These are phyloP conservation scores for Pythium rishiriense DNA, from an alignment of 352 stramenopile genomes.

Conservation along the genomic window DNA sequence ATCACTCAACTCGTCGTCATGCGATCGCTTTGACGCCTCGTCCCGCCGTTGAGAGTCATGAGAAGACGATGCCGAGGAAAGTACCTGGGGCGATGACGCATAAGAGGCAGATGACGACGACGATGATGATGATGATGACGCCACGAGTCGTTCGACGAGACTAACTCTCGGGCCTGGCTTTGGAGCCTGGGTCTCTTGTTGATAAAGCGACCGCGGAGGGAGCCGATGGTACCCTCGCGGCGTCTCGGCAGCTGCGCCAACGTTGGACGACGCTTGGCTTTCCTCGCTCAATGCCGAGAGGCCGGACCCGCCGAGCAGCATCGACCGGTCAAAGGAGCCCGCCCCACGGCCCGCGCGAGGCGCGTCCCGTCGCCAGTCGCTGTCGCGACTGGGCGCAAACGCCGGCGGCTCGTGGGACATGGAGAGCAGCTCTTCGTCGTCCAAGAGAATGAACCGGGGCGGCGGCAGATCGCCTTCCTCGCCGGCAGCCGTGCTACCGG, in stretches of 20 bases:
- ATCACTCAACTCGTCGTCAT: constrained; percentile 62
- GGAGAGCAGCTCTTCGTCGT: constrained; percentile 51
- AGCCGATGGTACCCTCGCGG: background rate
- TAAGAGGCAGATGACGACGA: constrained; percentile 25
- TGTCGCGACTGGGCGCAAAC: background rate
- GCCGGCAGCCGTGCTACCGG: constrained; percentile 21
- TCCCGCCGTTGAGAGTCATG: constrained; percentile 6
- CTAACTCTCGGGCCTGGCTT: constrained; percentile 8
- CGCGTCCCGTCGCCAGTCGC: background rate
- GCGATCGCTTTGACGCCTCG: constrained; percentile 5
- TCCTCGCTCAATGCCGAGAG: constrained; percentile 33
- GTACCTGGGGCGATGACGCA: constrained; percentile 9
- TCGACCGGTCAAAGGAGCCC: constrained; percentile 52
- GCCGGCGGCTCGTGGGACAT: constrained; percentile 18
- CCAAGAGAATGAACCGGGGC: constrained; percentile 64
- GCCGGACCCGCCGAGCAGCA: constrained; percentile 48
- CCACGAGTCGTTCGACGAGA: constrained; percentile 21
- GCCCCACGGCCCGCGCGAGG: background rate
- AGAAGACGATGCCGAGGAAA: constrained; percentile 20
- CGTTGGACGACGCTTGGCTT: background rate
- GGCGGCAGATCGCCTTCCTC: constrained; percentile 34
- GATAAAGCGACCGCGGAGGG: background rate
- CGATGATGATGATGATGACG: constrained; percentile 36
- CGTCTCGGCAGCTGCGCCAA: background rate
- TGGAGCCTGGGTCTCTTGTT: background rate